phyloP scores from a whole-genome alignment of 148 eudicot species.

The Rhododendron mucronatum region DNA sequence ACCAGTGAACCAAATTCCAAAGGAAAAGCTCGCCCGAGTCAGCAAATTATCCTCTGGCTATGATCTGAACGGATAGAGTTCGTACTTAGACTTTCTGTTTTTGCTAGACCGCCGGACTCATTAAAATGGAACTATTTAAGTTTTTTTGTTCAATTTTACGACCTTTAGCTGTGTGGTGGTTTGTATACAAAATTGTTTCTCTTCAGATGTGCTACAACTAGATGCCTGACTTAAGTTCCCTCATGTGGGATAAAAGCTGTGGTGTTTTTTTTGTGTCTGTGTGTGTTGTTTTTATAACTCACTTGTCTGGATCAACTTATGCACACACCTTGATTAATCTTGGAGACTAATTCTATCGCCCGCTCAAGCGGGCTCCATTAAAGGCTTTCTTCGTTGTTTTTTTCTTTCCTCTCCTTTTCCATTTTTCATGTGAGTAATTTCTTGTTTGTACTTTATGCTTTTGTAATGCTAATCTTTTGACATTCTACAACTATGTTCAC shows the following conservation, averaged over 20 bases:
- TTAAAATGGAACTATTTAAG: neutral
- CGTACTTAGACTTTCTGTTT: neutral
- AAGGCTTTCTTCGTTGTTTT: neutral
- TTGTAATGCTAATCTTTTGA: neutral
- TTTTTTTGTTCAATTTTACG: neutral
- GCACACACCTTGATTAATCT: too few relatives aligned
- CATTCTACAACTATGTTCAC: neutral
- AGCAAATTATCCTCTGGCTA: neutral
- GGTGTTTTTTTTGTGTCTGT: neutral
- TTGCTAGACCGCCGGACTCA: neutral
- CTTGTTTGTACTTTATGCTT: neutral
- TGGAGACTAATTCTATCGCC: neutral
- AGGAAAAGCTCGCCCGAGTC: neutral
- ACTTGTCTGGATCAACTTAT: neutral
- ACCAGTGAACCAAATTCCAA: constrained; percentile 14
- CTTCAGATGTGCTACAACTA: neutral
- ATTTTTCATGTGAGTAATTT: neutral
- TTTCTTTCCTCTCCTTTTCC: neutral
- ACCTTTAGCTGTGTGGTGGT: constrained; percentile 5
- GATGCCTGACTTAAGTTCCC: neutral
- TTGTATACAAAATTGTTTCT: constrained; percentile 1
- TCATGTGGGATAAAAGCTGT: neutral
- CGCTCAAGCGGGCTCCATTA: neutral
- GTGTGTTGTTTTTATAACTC: too few relatives aligned
- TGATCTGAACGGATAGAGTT: constrained; percentile 7